Evolutionary conservation across 2,329 filamentous ascomycete genomes (phyloP), one percentile per base, ranked within the genome.

Genomic region (Pestalotiopsis fici): DNA sequence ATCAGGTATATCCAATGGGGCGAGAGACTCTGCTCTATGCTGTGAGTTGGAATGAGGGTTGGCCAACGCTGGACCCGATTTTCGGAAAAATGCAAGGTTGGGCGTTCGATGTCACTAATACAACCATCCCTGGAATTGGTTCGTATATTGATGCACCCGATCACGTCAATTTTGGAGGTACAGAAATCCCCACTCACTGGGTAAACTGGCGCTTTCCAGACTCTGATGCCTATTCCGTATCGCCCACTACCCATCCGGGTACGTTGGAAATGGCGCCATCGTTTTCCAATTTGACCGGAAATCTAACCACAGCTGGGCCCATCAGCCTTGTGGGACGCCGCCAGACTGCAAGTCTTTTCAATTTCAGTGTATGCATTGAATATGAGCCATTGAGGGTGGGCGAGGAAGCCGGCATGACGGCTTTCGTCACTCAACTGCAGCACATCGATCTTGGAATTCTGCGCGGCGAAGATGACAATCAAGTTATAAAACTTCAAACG

Each of bases 1-100:
- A 76, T 69, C 69, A 73, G 31, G 76, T 77, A 23, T 86, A 83
- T 69, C 84, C 85, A 0, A 86, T 88, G 86, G 86, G 86, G 1
- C 78, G 87, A 11, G 87, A 89, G 72, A 82, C 83, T 0, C 81
- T 87, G 0, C 74, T 74, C 31, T 73, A 70, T 60, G 69, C 73
- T 5, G 84, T 82, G 2, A 83, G 77, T 0, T 90, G 85, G 87
- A 68, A 80, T 0, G 74, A 80, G 3, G 82, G 80, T 0, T 88
- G 85, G 83, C 87, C 86, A 0, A 55, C 82, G 62, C 69, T 83
- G 65, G 60, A 77, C 25, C 80, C 78, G 1, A 79, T 87, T 3
- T 71, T 75, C 1, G 86, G 85, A 2, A 68, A 70, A 3, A 85
- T 86, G 82, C 74, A 67, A 47, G 83, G 43, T 18, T 50, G 43